Conservation (phyloP, 1,284 basidiomycete species). For the Trichosporon sp. region DNA sequence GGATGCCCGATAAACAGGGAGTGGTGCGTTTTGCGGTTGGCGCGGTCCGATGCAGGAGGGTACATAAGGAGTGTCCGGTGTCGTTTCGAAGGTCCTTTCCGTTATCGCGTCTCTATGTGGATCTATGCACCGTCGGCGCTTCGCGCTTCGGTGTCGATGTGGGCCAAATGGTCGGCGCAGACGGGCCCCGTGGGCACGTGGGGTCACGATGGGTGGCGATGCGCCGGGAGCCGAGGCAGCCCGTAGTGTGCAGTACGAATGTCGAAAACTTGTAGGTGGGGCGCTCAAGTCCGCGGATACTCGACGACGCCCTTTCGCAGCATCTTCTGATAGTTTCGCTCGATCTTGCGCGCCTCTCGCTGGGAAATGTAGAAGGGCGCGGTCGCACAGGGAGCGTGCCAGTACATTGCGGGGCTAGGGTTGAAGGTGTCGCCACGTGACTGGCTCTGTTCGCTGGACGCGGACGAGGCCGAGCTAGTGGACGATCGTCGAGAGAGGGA, state of each 20-base stretch:
- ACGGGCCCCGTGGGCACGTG: no score
- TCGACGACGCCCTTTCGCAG: background rate
- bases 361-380: background rate
- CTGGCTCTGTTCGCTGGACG: background rate
- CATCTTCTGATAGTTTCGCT: slow-evolving; percentile 6
- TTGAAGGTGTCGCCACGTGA: background rate
- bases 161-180: no score
- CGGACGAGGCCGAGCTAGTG: background rate
- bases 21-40: background rate
- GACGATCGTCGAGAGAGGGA: background rate
- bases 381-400: background rate
- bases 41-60: background rate
- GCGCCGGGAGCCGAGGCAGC: background rate
- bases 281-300: background rate
- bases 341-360: background rate
- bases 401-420: slow-evolving; percentile 2
- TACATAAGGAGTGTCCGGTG: background rate
- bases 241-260: background rate
- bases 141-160: no score
- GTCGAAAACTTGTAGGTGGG: no score
- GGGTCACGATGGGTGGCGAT: background rate
- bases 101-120: background rate
- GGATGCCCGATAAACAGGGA: background rate
- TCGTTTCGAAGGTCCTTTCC: background rate
- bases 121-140: background rate